These are phyloP conservation scores for Phytophthora litchii DNA, from an alignment of 352 stramenopile genomes.

Conservation along the genomic window DNA sequence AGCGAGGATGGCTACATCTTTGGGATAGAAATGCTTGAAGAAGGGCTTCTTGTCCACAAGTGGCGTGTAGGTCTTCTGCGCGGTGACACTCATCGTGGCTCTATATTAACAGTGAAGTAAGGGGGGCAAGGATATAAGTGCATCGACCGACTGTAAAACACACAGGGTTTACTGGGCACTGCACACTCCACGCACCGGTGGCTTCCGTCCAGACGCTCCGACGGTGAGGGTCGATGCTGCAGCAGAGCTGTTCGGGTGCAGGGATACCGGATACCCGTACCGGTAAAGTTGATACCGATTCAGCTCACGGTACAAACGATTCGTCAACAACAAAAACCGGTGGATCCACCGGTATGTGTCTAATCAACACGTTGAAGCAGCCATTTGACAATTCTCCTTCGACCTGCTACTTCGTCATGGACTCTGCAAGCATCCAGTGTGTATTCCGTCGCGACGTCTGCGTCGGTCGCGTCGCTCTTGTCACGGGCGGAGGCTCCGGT, in stretches of 20 bases:
- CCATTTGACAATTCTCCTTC: not conserved
- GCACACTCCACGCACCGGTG: not conserved
- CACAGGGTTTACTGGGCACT: not conserved
- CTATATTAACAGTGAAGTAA: slow-evolving; percentile 2
- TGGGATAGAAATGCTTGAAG: slow-evolving; percentile 83
- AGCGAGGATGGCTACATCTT: slow-evolving; percentile 69
- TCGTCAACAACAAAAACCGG: slow-evolving; percentile 1
- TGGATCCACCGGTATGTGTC: slow-evolving; percentile 6
- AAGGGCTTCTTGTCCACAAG: slow-evolving; percentile 87
- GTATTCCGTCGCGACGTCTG: slow-evolving; percentile 66
- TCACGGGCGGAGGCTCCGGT: slow-evolving; percentile 94
- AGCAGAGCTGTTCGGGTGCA: slow-evolving; percentile 1
- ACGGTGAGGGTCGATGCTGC: slow-evolving; percentile 17
- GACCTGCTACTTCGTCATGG: slow-evolving; percentile 33
- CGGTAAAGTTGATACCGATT: not conserved
- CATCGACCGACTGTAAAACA: not conserved
- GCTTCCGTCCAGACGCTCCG: slow-evolving; percentile 15
- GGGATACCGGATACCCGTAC: slow-evolving; percentile 3
- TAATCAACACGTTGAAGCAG: slow-evolving; percentile 19
- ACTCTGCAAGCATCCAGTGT: slow-evolving; percentile 51
- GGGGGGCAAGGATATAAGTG: not conserved
- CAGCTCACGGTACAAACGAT: not conserved
- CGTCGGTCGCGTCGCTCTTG: slow-evolving; percentile 82
- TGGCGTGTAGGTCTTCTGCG: slow-evolving; percentile 60
- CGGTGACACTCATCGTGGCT: slow-evolving; percentile 60